A percentile compares a stretch with the other conserved stretches of the same genome.
phyloP scores from a whole-genome alignment of 1,139 yeast species.

The Nakaseomyces bracarensis region DNA sequence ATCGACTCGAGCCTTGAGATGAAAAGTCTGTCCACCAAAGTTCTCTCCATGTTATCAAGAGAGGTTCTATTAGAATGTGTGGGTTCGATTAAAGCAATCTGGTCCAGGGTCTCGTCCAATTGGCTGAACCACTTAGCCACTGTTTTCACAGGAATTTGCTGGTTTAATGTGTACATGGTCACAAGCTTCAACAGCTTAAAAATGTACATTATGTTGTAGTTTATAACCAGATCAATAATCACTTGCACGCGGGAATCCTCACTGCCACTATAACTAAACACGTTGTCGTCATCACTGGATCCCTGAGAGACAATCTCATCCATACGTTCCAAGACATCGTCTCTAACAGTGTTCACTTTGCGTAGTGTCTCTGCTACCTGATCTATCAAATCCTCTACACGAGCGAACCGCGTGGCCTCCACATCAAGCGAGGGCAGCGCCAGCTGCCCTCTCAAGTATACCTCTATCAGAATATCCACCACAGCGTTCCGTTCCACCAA shows the following conservation, averaged over 20 bases:
- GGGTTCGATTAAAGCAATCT: background rate
- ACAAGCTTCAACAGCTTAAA: constrained; percentile 1
- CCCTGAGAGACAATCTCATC: background rate
- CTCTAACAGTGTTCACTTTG: background rate
- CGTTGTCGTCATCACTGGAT: too few relatives aligned
- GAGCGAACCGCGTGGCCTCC: background rate
- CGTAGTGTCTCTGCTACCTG: background rate
- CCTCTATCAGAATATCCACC: constrained; percentile 1
- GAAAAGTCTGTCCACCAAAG: constrained; percentile 4
- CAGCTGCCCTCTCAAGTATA: background rate
- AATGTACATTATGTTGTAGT: constrained; percentile 1
- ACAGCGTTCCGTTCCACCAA: background rate
- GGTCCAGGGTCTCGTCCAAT: background rate
- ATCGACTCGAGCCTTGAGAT: constrained; percentile 1
- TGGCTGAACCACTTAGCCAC: constrained; percentile 1
- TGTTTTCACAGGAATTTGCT: background rate
- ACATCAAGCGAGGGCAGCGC: background rate
- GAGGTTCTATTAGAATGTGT: constrained; percentile 2
- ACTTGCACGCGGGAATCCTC: background rate
- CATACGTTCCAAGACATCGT: constrained; percentile 1
- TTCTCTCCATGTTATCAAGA: constrained; percentile 2
- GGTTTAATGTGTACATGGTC: constrained; percentile 1
- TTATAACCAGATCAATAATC: constrained; percentile 3
- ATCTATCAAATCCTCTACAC: background rate
- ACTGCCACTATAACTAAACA: background rate